Evolutionary conservation across 1,284 basidiomycete species (phyloP).

Genomic region (Vanrija sp.): DNA sequence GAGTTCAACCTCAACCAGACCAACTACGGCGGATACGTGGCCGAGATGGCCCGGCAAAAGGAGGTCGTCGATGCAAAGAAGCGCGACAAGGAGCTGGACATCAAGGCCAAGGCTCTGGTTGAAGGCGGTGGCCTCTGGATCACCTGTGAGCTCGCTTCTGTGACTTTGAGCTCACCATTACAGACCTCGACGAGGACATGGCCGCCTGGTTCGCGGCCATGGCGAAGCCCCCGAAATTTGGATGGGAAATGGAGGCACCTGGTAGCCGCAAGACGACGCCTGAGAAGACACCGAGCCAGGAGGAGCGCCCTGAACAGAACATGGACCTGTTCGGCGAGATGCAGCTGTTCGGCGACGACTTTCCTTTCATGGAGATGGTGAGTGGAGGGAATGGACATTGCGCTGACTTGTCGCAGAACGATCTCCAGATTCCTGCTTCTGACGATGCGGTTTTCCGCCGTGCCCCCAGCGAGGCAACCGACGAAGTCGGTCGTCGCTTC

Average conservation of each 20-base stretch:
- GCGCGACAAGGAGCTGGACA: constrained; percentile 3
- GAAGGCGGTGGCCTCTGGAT: constrained; percentile 24
- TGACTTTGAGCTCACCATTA: background rate
- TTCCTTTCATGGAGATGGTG: too few species aligned
- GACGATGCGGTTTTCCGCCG: too few species aligned
- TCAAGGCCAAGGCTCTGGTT: constrained; percentile 19
- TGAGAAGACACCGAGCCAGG: too few species aligned
- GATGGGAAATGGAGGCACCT: constrained; percentile 31
- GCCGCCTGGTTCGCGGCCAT: constrained; percentile 18
- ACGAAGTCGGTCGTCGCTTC: too few species aligned
- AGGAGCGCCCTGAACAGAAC: too few species aligned
- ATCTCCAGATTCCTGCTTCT: background rate
- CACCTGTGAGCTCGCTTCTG: constrained; percentile 26
- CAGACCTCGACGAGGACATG: constrained; percentile 36
- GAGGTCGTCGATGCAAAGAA: constrained; percentile 8
- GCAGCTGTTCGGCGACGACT: too few species aligned
- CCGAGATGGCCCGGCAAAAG: constrained; percentile 18
- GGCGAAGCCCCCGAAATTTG: constrained; percentile 18
- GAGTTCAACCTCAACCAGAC: constrained; percentile 15
- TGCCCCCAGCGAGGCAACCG: too few species aligned
- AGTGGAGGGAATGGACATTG: too few species aligned
- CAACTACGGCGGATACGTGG: constrained; percentile 11
- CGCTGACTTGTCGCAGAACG: background rate
- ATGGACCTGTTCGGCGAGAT: too few species aligned
- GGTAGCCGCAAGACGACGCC: background rate